Conservation (phyloP, 148 eudicot genomes). For the Vaccinium macrocarpon region DNA sequence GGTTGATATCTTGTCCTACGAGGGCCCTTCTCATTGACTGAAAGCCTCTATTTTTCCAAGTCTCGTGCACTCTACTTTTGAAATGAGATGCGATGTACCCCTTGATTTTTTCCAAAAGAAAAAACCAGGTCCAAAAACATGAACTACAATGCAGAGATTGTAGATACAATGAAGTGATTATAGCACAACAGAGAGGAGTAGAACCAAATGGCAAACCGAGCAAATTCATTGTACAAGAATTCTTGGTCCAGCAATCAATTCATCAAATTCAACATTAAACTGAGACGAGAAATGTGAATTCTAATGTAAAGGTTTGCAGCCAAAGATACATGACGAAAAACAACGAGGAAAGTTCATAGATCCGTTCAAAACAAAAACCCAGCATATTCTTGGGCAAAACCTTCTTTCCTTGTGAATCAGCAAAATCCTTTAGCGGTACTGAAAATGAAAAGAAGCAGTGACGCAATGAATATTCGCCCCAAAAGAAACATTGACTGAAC, state of each 20-base stretch:
- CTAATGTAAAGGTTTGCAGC: not conserved
- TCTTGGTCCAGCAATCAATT: not conserved
- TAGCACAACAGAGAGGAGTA: not conserved
- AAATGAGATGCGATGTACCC: not conserved
- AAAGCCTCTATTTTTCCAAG: not conserved
- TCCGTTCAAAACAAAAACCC: not conserved
- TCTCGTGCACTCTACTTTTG: not conserved
- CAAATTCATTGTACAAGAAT: not conserved
- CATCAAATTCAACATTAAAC: not conserved
- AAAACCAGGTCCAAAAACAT: not conserved
- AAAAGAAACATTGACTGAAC: not conserved
- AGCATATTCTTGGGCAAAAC: not conserved
- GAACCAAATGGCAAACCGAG: not conserved
- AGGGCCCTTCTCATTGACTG: not conserved
- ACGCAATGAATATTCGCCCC: not conserved
- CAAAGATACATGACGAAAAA: not conserved
- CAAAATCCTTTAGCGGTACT: constrained; percentile 17
- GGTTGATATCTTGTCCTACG: not conserved
- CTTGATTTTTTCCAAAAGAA: not conserved
- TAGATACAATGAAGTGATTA: not conserved
- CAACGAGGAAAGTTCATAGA: not conserved
- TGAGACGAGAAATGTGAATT: not conserved
- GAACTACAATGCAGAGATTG: not conserved
- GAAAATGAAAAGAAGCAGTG: not conserved
- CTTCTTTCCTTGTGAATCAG: not conserved